Percentiles rank a stretch among this genome's conserved stretches.
phyloP scores from a whole-genome alignment of 441 rosid genomes.

The Biscutella laevigata region DNA sequence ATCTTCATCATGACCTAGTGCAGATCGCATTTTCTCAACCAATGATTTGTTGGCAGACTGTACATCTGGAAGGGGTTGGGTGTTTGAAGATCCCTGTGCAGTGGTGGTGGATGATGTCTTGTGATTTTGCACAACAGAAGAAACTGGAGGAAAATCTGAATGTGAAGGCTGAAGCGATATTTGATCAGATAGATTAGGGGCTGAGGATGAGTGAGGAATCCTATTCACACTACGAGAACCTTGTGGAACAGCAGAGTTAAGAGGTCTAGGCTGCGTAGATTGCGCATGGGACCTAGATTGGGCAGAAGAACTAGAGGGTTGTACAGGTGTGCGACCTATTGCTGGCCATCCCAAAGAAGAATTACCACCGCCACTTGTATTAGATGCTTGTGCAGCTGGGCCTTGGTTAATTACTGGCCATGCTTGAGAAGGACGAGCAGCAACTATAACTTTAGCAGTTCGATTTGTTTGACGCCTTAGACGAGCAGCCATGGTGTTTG shows the following conservation, averaged over 20 bases:
- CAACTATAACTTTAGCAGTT: slow-evolving; percentile 12
- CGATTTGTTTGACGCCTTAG: slow-evolving; percentile 44
- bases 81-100: slow-evolving; percentile 23
- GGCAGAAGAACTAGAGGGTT: slow-evolving; percentile 12
- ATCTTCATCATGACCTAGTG: slow-evolving; percentile 62
- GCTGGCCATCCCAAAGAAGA: slow-evolving; percentile 35
- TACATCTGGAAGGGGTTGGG: slow-evolving; percentile 33
- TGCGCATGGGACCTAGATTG: slow-evolving; percentile 16
- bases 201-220: slow-evolving; percentile 58
- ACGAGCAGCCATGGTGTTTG: slow-evolving; percentile 61
- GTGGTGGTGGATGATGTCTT: slow-evolving; percentile 30
- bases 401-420: slow-evolving; percentile 54
- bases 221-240: slow-evolving; percentile 29
- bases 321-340: slow-evolving; percentile 27
- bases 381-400: slow-evolving; percentile 26
- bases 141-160: slow-evolving; percentile 74
- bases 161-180: slow-evolving; percentile 30
- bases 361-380: slow-evolving; percentile 13
- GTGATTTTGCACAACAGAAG: slow-evolving; percentile 34
- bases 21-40: slow-evolving; percentile 73
- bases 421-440: slow-evolving; percentile 37
- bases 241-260: slow-evolving; percentile 27
- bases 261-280: slow-evolving; percentile 26
- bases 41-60: slow-evolving; percentile 72
- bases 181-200: slow-evolving; percentile 53